Evolutionary conservation across 2,329 filamentous ascomycete genomes (phyloP), one percentile per base, ranked within the genome.

Genomic region (Neonectria hederae): DNA sequence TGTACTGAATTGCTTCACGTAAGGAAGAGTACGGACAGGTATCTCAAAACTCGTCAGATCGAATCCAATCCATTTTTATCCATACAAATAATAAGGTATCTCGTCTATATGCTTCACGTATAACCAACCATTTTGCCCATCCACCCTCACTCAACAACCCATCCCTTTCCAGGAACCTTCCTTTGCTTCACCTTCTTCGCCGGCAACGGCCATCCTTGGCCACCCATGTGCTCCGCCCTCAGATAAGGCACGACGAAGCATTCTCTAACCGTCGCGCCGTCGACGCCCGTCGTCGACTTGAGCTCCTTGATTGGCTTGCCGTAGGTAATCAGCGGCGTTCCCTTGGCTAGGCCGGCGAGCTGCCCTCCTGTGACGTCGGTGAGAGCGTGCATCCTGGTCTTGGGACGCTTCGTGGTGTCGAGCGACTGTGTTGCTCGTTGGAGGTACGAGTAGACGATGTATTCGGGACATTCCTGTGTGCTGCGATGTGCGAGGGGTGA

Each of bases 301-400:
- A 92, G 87, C 82, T 96, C 94, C 71, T 96, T 96, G 75, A 97
- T 90, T 1, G 96, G 95, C 82, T 98, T 98, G 4, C 93, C 92
- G 70, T 95, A 94, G 40, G 87, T 87, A 22, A 98, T 78, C 58
- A 99, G 81, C 53, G 94, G 92, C 13, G 96, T 98, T 0, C 92
- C 92, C 76, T 93, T 91, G 5, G 94, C 92, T 59, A 98, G 83
- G 1, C 88, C 89, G 4, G 92, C 88, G 6, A 99, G 84, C 76
- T 97, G 92, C 2, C 87, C 85, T 1, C 89, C 91, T 17, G 89
- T 92, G 7, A 97, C 83, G 28, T 94, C 88, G 2, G 94, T 95
- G 21, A 99, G 84, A 4, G 95, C 87, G 75, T 95, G 92, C 92
- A 99, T 97, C 46, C 96, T 83, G 30, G 93, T 94, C 79, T 92